Conservation (phyloP, 2,329 filamentous ascomycete genomes). For the Cladosporium cucumerinum region DNA sequence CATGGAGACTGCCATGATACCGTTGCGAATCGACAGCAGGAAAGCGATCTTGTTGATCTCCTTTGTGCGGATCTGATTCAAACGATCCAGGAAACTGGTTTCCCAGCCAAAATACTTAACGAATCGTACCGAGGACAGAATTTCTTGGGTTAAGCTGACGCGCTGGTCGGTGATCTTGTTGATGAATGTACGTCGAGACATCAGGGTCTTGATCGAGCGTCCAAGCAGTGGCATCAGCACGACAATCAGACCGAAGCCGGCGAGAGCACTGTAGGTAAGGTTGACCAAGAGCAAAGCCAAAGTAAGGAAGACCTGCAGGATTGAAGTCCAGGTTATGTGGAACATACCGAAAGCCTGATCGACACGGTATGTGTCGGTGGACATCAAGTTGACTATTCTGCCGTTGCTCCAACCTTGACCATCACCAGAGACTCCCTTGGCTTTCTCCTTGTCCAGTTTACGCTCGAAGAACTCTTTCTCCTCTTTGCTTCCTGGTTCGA, state of each 20-base stretch:
- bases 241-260: conserved; percentile 79
- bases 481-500: conserved; percentile 47
- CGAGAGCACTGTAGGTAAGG: conserved; percentile 81
- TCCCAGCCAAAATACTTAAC: conserved; percentile 99
- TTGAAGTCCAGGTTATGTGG: conserved; percentile 86
- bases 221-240: conserved; percentile 75
- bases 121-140: conserved; percentile 84
- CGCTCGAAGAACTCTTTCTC: conserved; percentile 52
- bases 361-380: conserved; percentile 87
- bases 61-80: conserved; percentile 67
- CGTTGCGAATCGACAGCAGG: conserved; percentile 77
- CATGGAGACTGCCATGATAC: conserved; percentile 78
- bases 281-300: conserved; percentile 80
- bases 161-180: conserved; percentile 93
- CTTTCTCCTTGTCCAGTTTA: conserved; percentile 43
- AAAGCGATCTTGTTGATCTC: conserved; percentile 85
- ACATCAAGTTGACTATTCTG: conserved; percentile 89
- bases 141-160: conserved; percentile 88
- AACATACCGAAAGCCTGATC: conserved; percentile 86
- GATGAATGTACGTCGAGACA: conserved; percentile 71
- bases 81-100: conserved; percentile 72
- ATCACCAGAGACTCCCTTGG: conserved; percentile 59
- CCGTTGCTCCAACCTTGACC: conserved; percentile 89
- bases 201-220: conserved; percentile 70
- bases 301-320: conserved; percentile 73